These are phyloP conservation scores for Colletotrichum eremochloae DNA, from an alignment of 2,329 filamentous ascomycete species.

Conservation along the genomic window DNA sequence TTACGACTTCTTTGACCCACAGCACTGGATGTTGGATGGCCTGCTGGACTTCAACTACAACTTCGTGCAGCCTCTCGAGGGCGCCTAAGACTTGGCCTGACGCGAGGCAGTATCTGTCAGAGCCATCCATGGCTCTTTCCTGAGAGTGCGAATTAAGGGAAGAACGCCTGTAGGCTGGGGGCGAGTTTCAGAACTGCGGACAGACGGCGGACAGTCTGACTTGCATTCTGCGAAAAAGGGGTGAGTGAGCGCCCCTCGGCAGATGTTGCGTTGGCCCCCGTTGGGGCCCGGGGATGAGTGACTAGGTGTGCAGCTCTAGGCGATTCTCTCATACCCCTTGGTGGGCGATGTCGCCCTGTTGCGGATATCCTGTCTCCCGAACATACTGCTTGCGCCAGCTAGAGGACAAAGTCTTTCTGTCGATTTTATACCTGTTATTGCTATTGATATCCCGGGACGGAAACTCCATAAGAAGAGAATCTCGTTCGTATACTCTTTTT, in stretches of 20 bases:
- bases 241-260: constrained; percentile 40
- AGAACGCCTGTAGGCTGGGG: constrained; percentile 16
- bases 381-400: constrained; percentile 4
- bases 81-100: constrained; percentile 54
- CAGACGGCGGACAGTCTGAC: constrained; percentile 3
- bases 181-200: constrained; percentile 29
- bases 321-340: constrained; percentile 29
- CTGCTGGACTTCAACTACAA: constrained; percentile 84
- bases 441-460: constrained; percentile 25
- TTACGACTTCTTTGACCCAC: constrained; percentile 91
- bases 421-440: constrained; percentile 24
- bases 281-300: constrained; percentile 39
- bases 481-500: constrained; percentile 17
- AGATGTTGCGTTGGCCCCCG: constrained; percentile 29
- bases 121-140: too few relatives aligned
- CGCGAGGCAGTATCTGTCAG: background rate
- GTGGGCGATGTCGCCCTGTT: constrained; percentile 23
- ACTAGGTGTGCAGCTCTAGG: constrained; percentile 39
- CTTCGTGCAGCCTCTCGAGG: constrained; percentile 68
- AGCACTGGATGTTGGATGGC: constrained; percentile 94
- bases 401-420: constrained; percentile 16
- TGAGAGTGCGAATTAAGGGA: background rate
- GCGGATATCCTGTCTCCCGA: constrained; percentile 13
- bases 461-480: constrained; percentile 5
- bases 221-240: constrained; percentile 29